Percentiles rank a stretch among this genome's conserved stretches.
These are phyloP conservation scores for Verticillium tricorpus DNA, from an alignment of 2,329 filamentous ascomycete species.

Conservation along the genomic window DNA sequence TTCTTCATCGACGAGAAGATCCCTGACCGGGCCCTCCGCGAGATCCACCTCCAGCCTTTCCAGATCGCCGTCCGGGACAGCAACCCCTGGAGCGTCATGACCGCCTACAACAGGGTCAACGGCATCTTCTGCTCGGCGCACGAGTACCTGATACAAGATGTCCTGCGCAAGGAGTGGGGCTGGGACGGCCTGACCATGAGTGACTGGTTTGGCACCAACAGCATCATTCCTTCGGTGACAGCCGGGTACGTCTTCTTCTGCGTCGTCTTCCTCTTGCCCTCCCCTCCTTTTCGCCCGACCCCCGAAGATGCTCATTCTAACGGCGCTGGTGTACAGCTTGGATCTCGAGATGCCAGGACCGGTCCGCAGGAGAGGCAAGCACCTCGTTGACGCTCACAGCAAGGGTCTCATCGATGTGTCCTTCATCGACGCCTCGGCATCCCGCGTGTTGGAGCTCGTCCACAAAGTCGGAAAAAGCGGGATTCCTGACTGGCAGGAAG, in stretches of 20 bases:
- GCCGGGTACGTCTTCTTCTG: neutral
- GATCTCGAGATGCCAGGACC: conserved; percentile 32
- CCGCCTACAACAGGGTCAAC: conserved; percentile 42
- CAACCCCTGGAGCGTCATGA: conserved; percentile 40
- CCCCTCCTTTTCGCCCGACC: no score
- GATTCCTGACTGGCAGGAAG: neutral
- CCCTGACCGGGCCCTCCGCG: conserved; percentile 21
- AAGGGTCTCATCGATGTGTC: neutral
- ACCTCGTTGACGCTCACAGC: neutral
- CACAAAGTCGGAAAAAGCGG: conserved; percentile 14
- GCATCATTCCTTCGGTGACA: conserved; percentile 14
- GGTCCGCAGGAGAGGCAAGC: neutral
- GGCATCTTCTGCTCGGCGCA: conserved; percentile 16
- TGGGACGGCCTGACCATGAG: conserved; percentile 41
- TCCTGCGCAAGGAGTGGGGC: conserved; percentile 38
- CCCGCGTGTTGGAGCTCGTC: conserved; percentile 22
- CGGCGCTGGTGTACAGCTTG: conserved; percentile 22
- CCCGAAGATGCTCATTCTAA: neutral
- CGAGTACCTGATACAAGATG: conserved; percentile 29
- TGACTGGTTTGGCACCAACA: conserved; percentile 37
- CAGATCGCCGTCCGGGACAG: conserved; percentile 37
- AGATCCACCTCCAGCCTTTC: conserved; percentile 40
- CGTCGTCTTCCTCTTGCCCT: neutral
- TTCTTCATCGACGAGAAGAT: conserved; percentile 22
- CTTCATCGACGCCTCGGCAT: conserved; percentile 2